A percentile compares a stretch with the other conserved stretches of the same genome.
These are phyloP conservation scores for Psidium friedrichsthalianum DNA, from an alignment of 345 rosid species.

Conservation along the genomic window DNA sequence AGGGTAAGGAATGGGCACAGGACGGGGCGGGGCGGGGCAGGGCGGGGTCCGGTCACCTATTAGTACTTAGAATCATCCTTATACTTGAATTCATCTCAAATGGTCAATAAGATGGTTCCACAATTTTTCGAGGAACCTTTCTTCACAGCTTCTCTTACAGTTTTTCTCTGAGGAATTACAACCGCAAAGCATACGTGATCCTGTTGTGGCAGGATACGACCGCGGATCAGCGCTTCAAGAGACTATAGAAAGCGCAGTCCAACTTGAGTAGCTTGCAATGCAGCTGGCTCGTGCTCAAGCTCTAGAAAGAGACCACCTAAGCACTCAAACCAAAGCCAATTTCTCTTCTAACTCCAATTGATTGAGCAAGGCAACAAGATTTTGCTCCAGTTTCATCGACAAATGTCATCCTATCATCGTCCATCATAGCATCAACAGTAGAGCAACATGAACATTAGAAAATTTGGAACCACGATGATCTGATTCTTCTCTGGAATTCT, in stretches of 20 bases:
- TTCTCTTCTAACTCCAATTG: not conserved
- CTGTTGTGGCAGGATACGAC: not conserved
- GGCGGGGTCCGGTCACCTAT: not conserved
- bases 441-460: not conserved
- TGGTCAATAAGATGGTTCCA: rapidly evolving
- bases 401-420: not conserved
- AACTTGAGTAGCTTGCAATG: too few species aligned
- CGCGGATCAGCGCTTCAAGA: not conserved
- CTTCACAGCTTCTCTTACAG: not conserved
- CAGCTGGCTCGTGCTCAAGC: too few species aligned
- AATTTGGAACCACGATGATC: not conserved
- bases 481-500: not conserved
- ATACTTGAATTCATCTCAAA: not conserved
- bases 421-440: not conserved
- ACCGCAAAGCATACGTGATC: not conserved
- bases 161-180: not conserved
- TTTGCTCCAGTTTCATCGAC: not conserved
- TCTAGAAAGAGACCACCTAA: not conserved
- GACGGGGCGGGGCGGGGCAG: too few species aligned
- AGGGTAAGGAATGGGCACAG: not conserved
- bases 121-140: not conserved
- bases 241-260: not conserved
- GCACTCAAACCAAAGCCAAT: not conserved
- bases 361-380: not conserved
- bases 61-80: not conserved